Evolutionary conservation across 2,329 filamentous ascomycete genomes (phyloP).

Genomic region (Pyrenophora seminiperda): DNA sequence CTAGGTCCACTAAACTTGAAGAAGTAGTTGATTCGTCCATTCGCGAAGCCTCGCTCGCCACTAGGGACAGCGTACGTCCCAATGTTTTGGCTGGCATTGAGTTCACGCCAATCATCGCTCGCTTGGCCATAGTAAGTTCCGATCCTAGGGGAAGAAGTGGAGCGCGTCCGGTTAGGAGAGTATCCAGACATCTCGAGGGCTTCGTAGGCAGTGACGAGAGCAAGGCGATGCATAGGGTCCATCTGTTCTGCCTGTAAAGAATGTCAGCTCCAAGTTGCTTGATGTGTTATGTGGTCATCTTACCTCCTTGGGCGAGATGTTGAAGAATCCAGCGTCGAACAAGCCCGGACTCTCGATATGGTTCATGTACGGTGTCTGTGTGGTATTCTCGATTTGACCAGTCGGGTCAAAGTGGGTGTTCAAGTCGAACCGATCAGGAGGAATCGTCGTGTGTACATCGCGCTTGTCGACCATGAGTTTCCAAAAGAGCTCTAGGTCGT

Average conservation of each 20-base stretch:
- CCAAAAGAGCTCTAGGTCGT: background rate
- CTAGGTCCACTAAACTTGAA: slow-evolving; percentile 51
- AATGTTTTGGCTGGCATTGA: slow-evolving; percentile 13
- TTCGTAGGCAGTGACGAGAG: slow-evolving; percentile 31
- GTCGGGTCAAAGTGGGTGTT: background rate
- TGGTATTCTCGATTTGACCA: background rate
- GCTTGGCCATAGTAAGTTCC: slow-evolving; percentile 41
- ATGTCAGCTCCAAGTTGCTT: slow-evolving; percentile 28
- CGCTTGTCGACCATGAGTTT: background rate
- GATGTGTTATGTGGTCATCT: slow-evolving; percentile 27
- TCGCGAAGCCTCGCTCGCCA: slow-evolving; percentile 51
- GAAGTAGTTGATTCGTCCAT: slow-evolving; percentile 50
- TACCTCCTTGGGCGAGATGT: slow-evolving; percentile 31
- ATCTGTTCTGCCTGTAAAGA: slow-evolving; percentile 25
- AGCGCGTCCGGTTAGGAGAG: slow-evolving; percentile 34
- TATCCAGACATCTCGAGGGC: slow-evolving; percentile 28
- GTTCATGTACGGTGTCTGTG: background rate
- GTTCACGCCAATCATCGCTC: slow-evolving; percentile 34
- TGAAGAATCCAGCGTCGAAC: slow-evolving; percentile 38
- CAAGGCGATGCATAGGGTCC: slow-evolving; percentile 34
- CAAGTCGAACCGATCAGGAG: background rate
- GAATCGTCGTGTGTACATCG: background rate
- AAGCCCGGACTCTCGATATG: slow-evolving; percentile 29
- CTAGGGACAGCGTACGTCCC: slow-evolving; percentile 53
- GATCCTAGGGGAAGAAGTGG: slow-evolving; percentile 36